Percentiles rank a stretch among this genome's conserved stretches.
These are phyloP conservation scores for Scopulariopsis brevicaulis DNA, from an alignment of 2,329 filamentous ascomycete species.

Conservation along the genomic window DNA sequence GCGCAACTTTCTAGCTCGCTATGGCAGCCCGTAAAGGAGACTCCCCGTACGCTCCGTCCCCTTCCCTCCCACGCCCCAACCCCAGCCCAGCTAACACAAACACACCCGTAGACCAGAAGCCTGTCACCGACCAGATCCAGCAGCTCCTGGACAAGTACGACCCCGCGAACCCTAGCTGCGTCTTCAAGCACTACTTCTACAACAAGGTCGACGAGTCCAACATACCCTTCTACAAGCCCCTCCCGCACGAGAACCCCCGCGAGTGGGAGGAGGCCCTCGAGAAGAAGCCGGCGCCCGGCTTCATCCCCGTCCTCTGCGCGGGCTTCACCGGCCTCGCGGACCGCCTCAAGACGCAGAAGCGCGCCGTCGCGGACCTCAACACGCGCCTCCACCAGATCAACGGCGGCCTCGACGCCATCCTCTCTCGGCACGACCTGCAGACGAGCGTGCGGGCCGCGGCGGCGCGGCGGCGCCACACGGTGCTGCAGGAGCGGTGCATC, in stretches of 20 bases:
- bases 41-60: slow-evolving; percentile 27
- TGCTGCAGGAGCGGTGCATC: slow-evolving; percentile 61
- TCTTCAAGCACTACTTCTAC: slow-evolving; percentile 79
- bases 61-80: not conserved
- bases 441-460: slow-evolving; percentile 64
- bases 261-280: slow-evolving; percentile 79
- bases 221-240: slow-evolving; percentile 66
- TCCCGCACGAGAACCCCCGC: slow-evolving; percentile 57
- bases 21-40: slow-evolving; percentile 40
- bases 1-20: slow-evolving; percentile 36
- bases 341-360: slow-evolving; percentile 61
- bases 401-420: slow-evolving; percentile 56
- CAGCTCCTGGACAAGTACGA: slow-evolving; percentile 66
- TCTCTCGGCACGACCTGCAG: slow-evolving; percentile 66
- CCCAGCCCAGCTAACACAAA: slow-evolving; percentile 6
- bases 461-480: slow-evolving; percentile 59
- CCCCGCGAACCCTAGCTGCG: slow-evolving; percentile 53
- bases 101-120: slow-evolving; percentile 45
- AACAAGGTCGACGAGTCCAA: slow-evolving; percentile 67
- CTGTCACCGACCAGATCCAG: slow-evolving; percentile 62
- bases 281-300: slow-evolving; percentile 65
- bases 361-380: slow-evolving; percentile 59
- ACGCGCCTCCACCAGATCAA: slow-evolving; percentile 71
- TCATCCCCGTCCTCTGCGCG: slow-evolving; percentile 64
- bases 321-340: slow-evolving; percentile 64